Evolutionary conservation across 1,139 yeast genomes (phyloP).

Genomic region (Geotrichum siamense): DNA sequence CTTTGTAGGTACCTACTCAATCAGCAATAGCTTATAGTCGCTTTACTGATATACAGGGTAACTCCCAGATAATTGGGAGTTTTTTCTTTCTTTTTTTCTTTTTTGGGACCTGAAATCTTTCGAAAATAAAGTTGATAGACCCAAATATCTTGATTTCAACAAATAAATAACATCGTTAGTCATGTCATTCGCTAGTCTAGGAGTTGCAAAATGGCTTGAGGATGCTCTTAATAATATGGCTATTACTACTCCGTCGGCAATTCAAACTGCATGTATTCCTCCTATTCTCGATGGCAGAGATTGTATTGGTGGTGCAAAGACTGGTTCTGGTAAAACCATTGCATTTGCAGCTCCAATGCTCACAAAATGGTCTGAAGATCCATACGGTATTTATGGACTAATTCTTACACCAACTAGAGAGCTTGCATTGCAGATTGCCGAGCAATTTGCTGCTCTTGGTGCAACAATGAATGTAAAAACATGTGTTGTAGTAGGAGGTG

Average conservation of each 20-base stretch:
- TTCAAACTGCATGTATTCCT: conserved; percentile 87
- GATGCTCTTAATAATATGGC: conserved; percentile 79
- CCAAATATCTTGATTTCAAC: too few relatives aligned
- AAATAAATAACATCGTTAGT: too few relatives aligned
- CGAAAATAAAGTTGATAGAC: too few relatives aligned
- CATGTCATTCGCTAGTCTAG: conserved; percentile 53
- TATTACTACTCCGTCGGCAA: conserved; percentile 73
- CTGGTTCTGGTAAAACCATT: conserved; percentile 97
- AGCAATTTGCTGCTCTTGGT: conserved; percentile 90
- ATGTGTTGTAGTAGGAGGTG: conserved; percentile 87
- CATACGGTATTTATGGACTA: conserved; percentile 84
- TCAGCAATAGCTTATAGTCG: too few relatives aligned
- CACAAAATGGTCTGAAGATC: conserved; percentile 90
- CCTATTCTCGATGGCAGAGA: conserved; percentile 74
- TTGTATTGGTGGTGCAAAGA: conserved; percentile 97
- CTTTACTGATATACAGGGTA: too few relatives aligned
- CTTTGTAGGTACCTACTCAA: too few relatives aligned
- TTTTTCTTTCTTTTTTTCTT: too few relatives aligned
- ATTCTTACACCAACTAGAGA: conserved; percentile 92
- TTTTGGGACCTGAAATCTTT: too few relatives aligned
- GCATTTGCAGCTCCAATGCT: conserved; percentile 97
- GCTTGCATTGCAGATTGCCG: conserved; percentile 92
- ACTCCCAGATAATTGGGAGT: too few relatives aligned
- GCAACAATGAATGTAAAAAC: conserved; percentile 79
- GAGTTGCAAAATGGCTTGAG: conserved; percentile 78